Conservation (phyloP, 2,329 filamentous ascomycete genomes). For the Sporothrix schenckii region DNA sequence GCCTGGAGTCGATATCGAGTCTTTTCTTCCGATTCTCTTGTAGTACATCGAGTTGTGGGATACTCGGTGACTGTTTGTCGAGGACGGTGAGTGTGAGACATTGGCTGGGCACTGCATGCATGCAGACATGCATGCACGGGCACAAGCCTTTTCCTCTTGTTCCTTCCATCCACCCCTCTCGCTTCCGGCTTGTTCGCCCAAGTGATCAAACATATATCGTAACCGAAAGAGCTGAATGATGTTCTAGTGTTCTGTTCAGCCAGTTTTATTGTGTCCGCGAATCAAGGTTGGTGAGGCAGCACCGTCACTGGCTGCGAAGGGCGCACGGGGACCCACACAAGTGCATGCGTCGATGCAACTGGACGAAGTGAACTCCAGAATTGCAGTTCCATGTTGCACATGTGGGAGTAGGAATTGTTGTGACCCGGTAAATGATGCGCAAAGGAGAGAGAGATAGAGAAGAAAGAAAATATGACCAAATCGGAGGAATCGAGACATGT, state of each 20-base stretch:
- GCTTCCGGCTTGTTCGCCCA: neutral
- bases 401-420: neutral
- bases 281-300: neutral
- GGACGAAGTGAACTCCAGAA: neutral
- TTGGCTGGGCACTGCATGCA: neutral
- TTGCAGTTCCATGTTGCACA: neutral
- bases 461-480: neutral
- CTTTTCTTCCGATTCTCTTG: neutral
- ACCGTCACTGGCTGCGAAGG: constrained; percentile 6
- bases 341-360: constrained; percentile 10
- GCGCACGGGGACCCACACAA: constrained; percentile 17
- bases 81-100: constrained; percentile 27
- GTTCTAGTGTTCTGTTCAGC: neutral
- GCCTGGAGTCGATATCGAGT: neutral
- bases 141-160: neutral
- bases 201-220: neutral
- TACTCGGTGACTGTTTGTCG: neutral
- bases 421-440: neutral
- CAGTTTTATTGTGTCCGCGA: no score
- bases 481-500: neutral
- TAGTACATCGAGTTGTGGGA: neutral
- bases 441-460: neutral
- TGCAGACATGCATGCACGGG: neutral
- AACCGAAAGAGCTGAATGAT: neutral
- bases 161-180: neutral